Evolutionary conservation across 768 basidiomycete species (phyloP).

Genomic region (Termitomyces sp.): DNA sequence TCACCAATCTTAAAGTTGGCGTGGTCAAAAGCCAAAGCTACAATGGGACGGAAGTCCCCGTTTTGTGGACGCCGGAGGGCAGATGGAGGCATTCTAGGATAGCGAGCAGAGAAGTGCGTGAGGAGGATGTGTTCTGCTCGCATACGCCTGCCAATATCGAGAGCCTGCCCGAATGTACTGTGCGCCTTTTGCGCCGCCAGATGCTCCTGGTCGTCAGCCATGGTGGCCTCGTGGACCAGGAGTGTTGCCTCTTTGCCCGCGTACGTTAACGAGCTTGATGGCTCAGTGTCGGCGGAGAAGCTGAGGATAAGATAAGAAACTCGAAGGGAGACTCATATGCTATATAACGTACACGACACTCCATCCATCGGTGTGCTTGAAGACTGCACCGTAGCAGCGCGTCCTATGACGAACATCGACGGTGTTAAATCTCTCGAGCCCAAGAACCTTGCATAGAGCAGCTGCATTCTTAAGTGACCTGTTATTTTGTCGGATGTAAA

Average conservation of each 20-base stretch:
- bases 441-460: constrained; percentile 50
- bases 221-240: constrained; percentile 92
- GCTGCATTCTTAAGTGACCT: constrained; percentile 43
- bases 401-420: constrained; percentile 76
- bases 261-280: constrained; percentile 61
- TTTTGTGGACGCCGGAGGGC: constrained; percentile 22
- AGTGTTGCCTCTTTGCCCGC: constrained; percentile 70
- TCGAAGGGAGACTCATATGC: constrained; percentile 36
- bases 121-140: constrained; percentile 80
- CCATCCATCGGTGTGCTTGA: constrained; percentile 73
- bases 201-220: constrained; percentile 80
- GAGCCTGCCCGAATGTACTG: constrained; percentile 87
- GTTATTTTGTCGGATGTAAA: neutral
- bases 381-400: constrained; percentile 65
- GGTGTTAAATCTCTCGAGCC: constrained; percentile 57
- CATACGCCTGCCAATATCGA: constrained; percentile 81
- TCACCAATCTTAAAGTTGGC: constrained; percentile 67
- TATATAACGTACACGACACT: constrained; percentile 60
- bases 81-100: constrained; percentile 79
- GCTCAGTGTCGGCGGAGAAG: constrained; percentile 90
- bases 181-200: constrained; percentile 78
- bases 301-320: constrained; percentile 34
- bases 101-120: constrained; percentile 94
- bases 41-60: constrained; percentile 28
- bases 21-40: constrained; percentile 84